Evolutionary conservation across 1,284 basidiomycete genomes (phyloP).

Genomic region (Sanghuangporus weigelae): DNA sequence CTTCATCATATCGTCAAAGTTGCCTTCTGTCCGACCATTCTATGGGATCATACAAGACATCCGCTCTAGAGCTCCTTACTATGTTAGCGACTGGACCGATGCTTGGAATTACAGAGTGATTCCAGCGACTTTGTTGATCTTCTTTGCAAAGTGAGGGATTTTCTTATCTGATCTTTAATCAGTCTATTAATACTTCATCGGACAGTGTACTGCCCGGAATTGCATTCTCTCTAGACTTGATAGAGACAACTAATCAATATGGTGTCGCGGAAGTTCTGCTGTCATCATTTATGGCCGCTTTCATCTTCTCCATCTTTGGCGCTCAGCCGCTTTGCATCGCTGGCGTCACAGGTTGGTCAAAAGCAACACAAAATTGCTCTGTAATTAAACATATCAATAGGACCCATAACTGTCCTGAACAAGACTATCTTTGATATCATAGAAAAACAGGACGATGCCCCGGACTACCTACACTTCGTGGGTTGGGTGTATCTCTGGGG

Average conservation of each 20-base stretch:
- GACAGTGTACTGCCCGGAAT: conserved; percentile 80
- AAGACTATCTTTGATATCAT: conserved; percentile 86
- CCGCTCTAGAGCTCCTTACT: conserved; percentile 74
- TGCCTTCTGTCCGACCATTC: conserved; percentile 37
- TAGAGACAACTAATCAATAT: conserved; percentile 87
- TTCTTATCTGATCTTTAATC: conserved; percentile 14
- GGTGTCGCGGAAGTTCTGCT: conserved; percentile 85
- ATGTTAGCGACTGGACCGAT: conserved; percentile 81
- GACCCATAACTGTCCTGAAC: conserved; percentile 88
- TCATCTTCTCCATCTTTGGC: conserved; percentile 86
- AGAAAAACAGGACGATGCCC: conserved; percentile 47
- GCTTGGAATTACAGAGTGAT: conserved; percentile 85
- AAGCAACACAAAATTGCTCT: conserved; percentile 1
- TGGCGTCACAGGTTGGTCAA: conserved; percentile 76
- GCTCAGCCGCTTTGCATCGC: conserved; percentile 92
- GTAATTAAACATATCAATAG: conserved; percentile 29
- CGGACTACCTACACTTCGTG: conserved; percentile 81
- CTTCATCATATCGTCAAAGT: conserved; percentile 13
- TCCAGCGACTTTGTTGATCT: conserved; percentile 70
- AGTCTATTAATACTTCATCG: conserved; percentile 8
- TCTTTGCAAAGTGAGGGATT: conserved; percentile 66
- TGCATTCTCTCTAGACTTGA: conserved; percentile 90
- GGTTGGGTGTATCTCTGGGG: conserved; percentile 94
- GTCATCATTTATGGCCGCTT: conserved; percentile 84
- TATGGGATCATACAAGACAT: conserved; percentile 78